Evolutionary conservation across 192 early-diverging fungal species (phyloP), one percentile per base, ranked within the genome.

Genomic region (Coemansia sp.): DNA sequence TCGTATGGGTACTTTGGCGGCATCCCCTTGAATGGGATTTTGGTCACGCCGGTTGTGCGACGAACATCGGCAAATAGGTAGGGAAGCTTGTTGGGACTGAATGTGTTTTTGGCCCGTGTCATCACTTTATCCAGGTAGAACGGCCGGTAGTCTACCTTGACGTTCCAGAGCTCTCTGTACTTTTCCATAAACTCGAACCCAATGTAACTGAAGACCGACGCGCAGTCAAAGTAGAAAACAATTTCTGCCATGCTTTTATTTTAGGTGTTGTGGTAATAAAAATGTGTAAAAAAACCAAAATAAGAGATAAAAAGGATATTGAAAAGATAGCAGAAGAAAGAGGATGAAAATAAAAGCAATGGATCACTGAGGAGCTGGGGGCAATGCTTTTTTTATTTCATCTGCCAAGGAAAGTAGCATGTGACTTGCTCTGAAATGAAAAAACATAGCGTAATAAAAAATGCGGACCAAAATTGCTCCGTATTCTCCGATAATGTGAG

Each of bases 111-210:
- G 18, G 77, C 69, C 3, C 71, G 65, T 10, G 61, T 66, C 77
- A 80, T 72, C 9, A 74, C 77, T 0, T 74, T 45, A 8, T 42
- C 51, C 11, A 80, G 58, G 48, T 42, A 41, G 55, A 80, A 74
- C 15, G 77, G 77, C 3, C 77, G 68, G 66, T 80, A 80, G 56
- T 80, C 77, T 2, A 80, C 72, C 3, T 70, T 22, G 40, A 80
- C 65, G 57, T 70, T 59, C 77, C 77, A 80, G 11, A 80, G 66
- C 48, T 51, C 16, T 18, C 55, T 57, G 66, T 80, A 80, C 41
- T 56, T 69, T 52, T 80, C 77, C 77, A 80, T 80, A 66, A 80
- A 80, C 72, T 80, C 77, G 37, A 80, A 80, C 11, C 77, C 77
- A 7, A 80, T 71, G 66, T 80, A 80, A 65, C 77, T 80, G 66